phyloP scores from a whole-genome alignment of 345 rosid genomes.

The Noccaea caerulescens region DNA sequence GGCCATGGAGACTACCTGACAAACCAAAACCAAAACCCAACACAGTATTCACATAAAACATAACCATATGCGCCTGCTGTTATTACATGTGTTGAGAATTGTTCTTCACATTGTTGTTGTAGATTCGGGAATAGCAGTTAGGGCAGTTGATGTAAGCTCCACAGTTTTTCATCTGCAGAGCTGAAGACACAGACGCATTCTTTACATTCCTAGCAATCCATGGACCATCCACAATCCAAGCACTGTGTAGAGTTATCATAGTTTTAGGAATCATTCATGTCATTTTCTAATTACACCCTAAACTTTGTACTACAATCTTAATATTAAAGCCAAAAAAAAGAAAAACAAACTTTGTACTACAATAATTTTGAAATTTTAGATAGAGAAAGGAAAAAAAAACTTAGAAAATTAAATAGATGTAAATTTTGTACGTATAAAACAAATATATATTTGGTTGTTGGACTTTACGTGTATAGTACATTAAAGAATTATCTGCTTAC shows the following conservation, averaged over 20 bases:
- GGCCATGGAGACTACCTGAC: conserved; percentile 78
- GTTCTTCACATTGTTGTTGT: conserved; percentile 65
- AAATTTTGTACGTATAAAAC: no score
- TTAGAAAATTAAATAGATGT: no score
- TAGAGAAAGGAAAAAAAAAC: no score
- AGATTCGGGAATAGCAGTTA: conserved; percentile 59
- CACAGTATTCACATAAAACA: background rate
- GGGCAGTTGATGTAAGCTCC: conserved; percentile 77
- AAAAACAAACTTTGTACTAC: no score
- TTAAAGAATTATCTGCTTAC: no score
- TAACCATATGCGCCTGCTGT: background rate
- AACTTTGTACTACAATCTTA: no score
- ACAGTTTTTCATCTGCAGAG: conserved; percentile 52
- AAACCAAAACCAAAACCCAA: conserved; percentile 1
- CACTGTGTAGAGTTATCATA: conserved; percentile 48
- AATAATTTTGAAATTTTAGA: no score
- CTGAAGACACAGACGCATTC: conserved; percentile 52
- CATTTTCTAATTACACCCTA: no score
- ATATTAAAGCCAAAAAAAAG: no score
- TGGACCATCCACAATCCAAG: conserved; percentile 72
- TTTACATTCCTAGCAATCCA: conserved; percentile 72
- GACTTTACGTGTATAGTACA: no score
- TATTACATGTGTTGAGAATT: background rate
- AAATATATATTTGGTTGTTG: no score
- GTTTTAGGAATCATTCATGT: background rate